These are phyloP conservation scores for Nitzschia sp. DNA, from an alignment of 108 stramenopile genomes.

Conservation along the genomic window DNA sequence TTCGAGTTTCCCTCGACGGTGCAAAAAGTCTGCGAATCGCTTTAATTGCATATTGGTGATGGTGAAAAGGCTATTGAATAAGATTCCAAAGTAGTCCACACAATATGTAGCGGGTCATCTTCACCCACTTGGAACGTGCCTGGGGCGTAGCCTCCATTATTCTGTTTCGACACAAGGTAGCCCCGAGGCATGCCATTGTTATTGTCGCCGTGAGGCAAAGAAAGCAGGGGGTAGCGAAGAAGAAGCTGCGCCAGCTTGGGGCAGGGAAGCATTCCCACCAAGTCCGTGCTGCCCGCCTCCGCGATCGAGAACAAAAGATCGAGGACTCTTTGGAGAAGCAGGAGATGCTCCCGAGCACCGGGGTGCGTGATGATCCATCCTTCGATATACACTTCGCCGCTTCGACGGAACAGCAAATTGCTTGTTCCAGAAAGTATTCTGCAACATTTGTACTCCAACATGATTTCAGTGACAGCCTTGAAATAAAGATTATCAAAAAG, in stretches of 20 bases:
- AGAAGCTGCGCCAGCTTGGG: slow-evolving; percentile 21
- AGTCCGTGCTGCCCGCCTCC: slow-evolving; percentile 8
- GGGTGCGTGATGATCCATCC: not conserved
- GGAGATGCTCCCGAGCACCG: not conserved
- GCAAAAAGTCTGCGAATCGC: too few relatives aligned
- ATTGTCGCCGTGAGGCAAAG: not conserved
- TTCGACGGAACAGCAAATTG: not conserved
- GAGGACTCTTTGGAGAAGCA: slow-evolving; percentile 16
- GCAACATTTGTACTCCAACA: slow-evolving; percentile 24
- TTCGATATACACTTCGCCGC: not conserved
- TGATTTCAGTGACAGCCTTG: not conserved
- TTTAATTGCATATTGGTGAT: too few relatives aligned
- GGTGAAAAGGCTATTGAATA: too few relatives aligned
- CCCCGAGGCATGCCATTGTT: slow-evolving; percentile 15
- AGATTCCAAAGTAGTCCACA: slow-evolving; percentile 48
- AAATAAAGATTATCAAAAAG: slow-evolving; percentile 3
- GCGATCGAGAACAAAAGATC: slow-evolving; percentile 22
- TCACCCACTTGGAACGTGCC: slow-evolving; percentile 6
- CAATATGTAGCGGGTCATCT: slow-evolving; percentile 30
- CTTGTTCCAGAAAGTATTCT: slow-evolving; percentile 21
- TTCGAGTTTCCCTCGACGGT: too few relatives aligned
- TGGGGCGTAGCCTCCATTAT: slow-evolving; percentile 1
- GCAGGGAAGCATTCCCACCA: slow-evolving; percentile 16
- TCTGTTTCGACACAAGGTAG: slow-evolving; percentile 15
- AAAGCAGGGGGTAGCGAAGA: slow-evolving; percentile 25